These are phyloP conservation scores for Puccinia horiana DNA, from an alignment of 1,284 basidiomycete genomes.

Conservation along the genomic window DNA sequence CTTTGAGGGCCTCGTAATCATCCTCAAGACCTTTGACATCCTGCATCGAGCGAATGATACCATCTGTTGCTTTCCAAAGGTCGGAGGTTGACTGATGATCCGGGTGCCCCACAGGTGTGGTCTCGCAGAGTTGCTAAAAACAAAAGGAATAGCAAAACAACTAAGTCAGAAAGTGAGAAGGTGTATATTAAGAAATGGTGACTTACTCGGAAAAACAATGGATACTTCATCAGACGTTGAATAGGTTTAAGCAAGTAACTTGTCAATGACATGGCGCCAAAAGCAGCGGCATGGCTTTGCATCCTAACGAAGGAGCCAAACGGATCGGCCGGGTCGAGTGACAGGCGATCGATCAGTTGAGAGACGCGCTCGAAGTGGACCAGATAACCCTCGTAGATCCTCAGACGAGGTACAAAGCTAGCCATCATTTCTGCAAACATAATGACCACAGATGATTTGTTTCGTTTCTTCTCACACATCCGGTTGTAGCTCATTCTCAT, in stretches of 20 bases:
- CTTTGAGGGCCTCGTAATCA: constrained; percentile 71
- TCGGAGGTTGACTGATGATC: constrained; percentile 71
- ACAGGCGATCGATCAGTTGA: constrained; percentile 61
- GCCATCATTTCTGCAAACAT: constrained; percentile 65
- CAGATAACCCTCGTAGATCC: constrained; percentile 78
- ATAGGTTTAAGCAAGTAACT: constrained; percentile 74
- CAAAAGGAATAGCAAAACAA: constrained; percentile 63
- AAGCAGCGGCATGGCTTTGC: constrained; percentile 68
- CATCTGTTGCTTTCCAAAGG: constrained; percentile 69
- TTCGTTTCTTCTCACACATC: constrained; percentile 6
- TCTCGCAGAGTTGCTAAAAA: constrained; percentile 66
- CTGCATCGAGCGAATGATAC: constrained; percentile 72
- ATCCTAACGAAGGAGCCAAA: constrained; percentile 81
- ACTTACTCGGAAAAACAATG: constrained; percentile 72
- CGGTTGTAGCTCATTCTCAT: constrained; percentile 9
- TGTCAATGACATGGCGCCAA: constrained; percentile 70
- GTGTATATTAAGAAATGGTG: constrained; percentile 55
- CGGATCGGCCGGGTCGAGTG: constrained; percentile 59
- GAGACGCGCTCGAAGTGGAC: constrained; percentile 69
- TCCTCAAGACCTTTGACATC: constrained; percentile 83
- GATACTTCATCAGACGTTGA: constrained; percentile 71
- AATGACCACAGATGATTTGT: constrained; percentile 58
- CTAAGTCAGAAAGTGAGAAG: constrained; percentile 57
- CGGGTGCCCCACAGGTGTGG: constrained; percentile 70
- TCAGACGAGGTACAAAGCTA: constrained; percentile 66